A percentile compares a stretch with the other conserved stretches of the same genome.
These are phyloP conservation scores for Entomortierella parvispora DNA, from an alignment of 192 early-diverging fungal genomes.

Conservation along the genomic window DNA sequence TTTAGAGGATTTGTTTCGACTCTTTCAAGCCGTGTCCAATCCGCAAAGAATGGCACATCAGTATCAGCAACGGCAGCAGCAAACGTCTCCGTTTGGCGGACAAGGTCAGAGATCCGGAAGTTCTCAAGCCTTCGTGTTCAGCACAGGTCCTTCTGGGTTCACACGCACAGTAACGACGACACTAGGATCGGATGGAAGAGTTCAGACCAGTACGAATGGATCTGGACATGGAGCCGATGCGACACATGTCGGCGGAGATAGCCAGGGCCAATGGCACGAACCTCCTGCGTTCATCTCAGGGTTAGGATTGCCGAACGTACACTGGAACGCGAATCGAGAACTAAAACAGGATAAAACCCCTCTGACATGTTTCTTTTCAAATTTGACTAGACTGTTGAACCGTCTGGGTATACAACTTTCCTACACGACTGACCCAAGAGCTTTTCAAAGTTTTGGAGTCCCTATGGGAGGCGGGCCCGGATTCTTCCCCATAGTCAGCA, in stretches of 20 bases:
- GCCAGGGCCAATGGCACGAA: conserved; percentile 16
- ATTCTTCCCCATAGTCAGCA: conserved; percentile 43
- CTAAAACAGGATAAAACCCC: neutral
- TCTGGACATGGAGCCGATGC: neutral
- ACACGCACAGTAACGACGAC: neutral
- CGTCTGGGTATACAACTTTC: conserved; percentile 32
- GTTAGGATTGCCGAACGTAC: neutral
- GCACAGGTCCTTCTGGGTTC: conserved; percentile 7
- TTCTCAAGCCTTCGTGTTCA: conserved; percentile 19
- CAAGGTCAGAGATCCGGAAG: conserved; percentile 5
- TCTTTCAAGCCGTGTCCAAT: conserved; percentile 18
- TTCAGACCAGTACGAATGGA: neutral
- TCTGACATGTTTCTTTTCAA: conserved; percentile 2
- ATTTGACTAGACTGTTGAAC: conserved; percentile 10
- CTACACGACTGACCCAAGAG: conserved; percentile 28
- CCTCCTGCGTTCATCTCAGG: conserved; percentile 26
- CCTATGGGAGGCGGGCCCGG: conserved; percentile 14
- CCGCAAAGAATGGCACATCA: conserved; percentile 9
- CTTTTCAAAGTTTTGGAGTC: conserved; percentile 27
- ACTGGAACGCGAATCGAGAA: neutral
- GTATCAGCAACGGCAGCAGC: conserved; percentile 9
- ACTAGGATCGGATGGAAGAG: neutral
- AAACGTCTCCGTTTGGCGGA: neutral
- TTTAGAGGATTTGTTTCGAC: conserved; percentile 25
- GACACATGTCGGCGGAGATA: neutral